Evolutionary conservation across 2,329 filamentous ascomycete genomes (phyloP), one percentile per base, ranked within the genome.

Genomic region (Botrytis paeoniae): DNA sequence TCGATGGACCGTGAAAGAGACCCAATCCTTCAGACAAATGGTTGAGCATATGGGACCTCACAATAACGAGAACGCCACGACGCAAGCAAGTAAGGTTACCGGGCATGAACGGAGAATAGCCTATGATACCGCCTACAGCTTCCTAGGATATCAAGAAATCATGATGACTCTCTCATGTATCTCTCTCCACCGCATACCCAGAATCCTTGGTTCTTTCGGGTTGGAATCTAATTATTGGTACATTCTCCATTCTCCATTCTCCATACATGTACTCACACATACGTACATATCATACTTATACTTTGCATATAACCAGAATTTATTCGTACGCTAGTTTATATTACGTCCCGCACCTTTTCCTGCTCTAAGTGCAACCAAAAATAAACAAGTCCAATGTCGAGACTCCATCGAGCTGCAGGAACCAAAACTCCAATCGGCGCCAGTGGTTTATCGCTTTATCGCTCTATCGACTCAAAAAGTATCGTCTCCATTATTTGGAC

Each of bases 401-500:
- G 51, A 57, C 63, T 69, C 9, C 70, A 41, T 72, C 39, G 61
- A 69, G 74, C 75, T 77, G 75, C 76, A 76, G 76, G 70, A 75
- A 69, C 75, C 75, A 72, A 74, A 74, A 69, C 72, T 57, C 37
- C 48, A 69, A 69, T 57, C 51, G 61, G 69, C 51, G 51, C n/a
- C 72, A 76, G 77, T 76, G 75, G 75, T 75, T 76, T 71, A 69
- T 73, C 62, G 70, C 70, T 73, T 41, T n/a, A 14, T 41, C 39
- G 41, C 41, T 41, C 25, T 18, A 7, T 74, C 75, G 74, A 74
- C 74, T 64, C 74, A 73, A 57, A n/a, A 18, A 74, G 39, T 68
- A 69, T 75, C 74, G 76, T 75, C 77, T 75, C 75, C 75, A 71
- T 73, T 73, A 59, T 69, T 51, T 65, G 8, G 73, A 74, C 76